Conservation (phyloP, 306 rosid genomes). For the Heteromeles arbutifolia region DNA sequence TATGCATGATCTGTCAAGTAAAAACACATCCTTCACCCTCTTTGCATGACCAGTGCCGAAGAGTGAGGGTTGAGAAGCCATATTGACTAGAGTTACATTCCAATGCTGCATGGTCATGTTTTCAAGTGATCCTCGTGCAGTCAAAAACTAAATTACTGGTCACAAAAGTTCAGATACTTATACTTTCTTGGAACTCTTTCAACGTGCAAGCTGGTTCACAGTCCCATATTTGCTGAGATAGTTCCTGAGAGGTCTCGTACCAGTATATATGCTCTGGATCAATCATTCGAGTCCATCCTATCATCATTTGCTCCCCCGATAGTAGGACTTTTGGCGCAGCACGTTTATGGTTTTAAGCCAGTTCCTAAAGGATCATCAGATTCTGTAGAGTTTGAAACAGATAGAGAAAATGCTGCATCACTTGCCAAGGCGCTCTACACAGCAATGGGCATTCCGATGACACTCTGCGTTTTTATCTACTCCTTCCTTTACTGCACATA, state of each 20-base stretch:
- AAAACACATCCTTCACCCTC: not conserved
- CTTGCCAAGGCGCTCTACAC: constrained; percentile 71
- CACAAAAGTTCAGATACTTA: not conserved
- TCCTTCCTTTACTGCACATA: constrained; percentile 70
- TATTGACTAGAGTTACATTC: not conserved
- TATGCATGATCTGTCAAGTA: not conserved
- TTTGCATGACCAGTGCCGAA: not conserved
- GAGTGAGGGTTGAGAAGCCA: not conserved
- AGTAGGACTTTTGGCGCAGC: constrained; percentile 75
- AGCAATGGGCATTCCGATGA: constrained; percentile 65
- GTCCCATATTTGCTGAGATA: constrained; percentile 97
- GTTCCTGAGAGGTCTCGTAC: constrained; percentile 82
- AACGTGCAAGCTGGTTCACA: constrained; percentile 26
- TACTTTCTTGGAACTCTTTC: not conserved
- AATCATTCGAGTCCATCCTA: constrained; percentile 59
- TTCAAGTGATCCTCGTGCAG: not conserved
- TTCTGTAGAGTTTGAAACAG: constrained; percentile 46
- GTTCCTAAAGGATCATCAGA: constrained; percentile 50
- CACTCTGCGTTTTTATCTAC: constrained; percentile 53
- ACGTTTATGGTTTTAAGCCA: constrained; percentile 60
- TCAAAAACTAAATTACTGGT: not conserved
- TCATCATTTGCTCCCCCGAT: constrained; percentile 80
- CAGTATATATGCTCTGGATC: constrained; percentile 70
- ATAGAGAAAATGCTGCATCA: constrained; percentile 70
- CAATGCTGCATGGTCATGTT: not conserved